Evolutionary conservation across 495 filamentous ascomycete species (phyloP), one percentile per base, ranked within the genome.

Genomic region (Aspergillus asperescens): DNA sequence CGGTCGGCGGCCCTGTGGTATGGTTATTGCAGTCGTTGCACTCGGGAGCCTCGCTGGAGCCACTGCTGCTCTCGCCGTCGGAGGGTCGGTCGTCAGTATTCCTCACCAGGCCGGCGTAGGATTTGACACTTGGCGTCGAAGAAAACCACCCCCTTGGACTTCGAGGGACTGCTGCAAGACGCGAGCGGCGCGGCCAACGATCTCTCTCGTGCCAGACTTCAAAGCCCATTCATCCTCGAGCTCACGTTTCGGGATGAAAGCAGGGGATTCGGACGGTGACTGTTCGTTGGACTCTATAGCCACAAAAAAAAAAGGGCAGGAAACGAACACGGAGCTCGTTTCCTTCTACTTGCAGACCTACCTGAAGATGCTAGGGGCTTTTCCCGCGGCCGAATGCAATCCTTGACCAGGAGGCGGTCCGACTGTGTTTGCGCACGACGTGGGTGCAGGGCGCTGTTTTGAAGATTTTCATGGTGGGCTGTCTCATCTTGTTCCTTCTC

Each of bases 161-260:
- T 72, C 69, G 23, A 77, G 66, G 6, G 72, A 66, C 45, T 78
- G 69, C 18, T 73, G 63, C 25, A 78, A 70, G 20, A 77, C 63
- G 31, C 69, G 69, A 13, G 70, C 65, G 19, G 77, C 77, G 28
- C 67, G 66, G 4, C 34, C 35, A 23, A 60, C 54, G 9, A 48
- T 48, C 7, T 47, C 43, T 2, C 52, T 13, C 6, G 51, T 54
- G 12, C 51, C 51, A 1, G 32, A 46, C 3, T 15, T 20, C 18
- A 46, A 19, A 3, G 43, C 42, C 15, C 22, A 19, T 15, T 29
- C 37, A 9, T 13, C n/a, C 12, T 46, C 27, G 28, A 27, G 43
- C 5, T 32, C 34, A 5, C 43, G 43, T 8, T 46, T 46, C 1
- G 43, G 43, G 1, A 16, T 46, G 9, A 25, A 29, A 1, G 42